Evolutionary conservation across 1,139 yeast genomes (phyloP).

Genomic region (Saccharomyces hybrid): DNA sequence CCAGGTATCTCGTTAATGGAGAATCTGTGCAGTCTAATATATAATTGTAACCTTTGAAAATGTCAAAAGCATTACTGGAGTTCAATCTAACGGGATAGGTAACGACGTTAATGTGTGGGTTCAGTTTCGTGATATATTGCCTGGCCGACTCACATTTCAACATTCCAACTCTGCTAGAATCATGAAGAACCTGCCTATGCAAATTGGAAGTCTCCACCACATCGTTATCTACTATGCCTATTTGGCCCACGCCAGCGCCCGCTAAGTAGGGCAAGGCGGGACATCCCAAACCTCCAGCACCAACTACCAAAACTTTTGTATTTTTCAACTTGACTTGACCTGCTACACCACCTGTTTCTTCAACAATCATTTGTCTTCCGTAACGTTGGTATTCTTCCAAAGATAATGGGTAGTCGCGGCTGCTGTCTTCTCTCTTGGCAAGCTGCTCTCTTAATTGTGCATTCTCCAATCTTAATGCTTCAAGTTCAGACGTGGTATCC

Average conservation of each 20-base stretch:
- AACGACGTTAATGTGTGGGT: slow-evolving; percentile 55
- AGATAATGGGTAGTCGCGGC: slow-evolving; percentile 16
- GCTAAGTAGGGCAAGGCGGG: slow-evolving; percentile 81
- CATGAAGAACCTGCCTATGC: slow-evolving; percentile 83
- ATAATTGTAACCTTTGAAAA: slow-evolving; percentile 58
- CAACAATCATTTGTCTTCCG: slow-evolving; percentile 94
- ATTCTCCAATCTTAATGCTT: slow-evolving; percentile 23
- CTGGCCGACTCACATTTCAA: slow-evolving; percentile 75
- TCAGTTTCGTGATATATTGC: slow-evolving; percentile 42
- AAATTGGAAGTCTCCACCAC: slow-evolving; percentile 74
- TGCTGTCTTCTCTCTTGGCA: neutral
- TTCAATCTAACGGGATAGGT: slow-evolving; percentile 48
- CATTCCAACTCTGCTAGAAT: slow-evolving; percentile 55
- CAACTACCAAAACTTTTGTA: slow-evolving; percentile 65
- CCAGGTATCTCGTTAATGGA: slow-evolving; percentile 77
- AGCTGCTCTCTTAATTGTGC: slow-evolving; percentile 17
- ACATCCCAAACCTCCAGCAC: slow-evolving; percentile 96
- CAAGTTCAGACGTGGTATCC: slow-evolving; percentile 12
- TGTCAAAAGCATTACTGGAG: slow-evolving; percentile 52
- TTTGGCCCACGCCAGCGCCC: slow-evolving; percentile 79
- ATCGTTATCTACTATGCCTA: slow-evolving; percentile 88
- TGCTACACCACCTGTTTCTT: slow-evolving; percentile 35
- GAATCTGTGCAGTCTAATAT: slow-evolving; percentile 93
- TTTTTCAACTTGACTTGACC: slow-evolving; percentile 54
- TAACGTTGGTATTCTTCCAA: slow-evolving; percentile 69